Base-by-base conservation (phyloP, 2,329 filamentous ascomycete species). In the Penicillium sp. region DNA sequence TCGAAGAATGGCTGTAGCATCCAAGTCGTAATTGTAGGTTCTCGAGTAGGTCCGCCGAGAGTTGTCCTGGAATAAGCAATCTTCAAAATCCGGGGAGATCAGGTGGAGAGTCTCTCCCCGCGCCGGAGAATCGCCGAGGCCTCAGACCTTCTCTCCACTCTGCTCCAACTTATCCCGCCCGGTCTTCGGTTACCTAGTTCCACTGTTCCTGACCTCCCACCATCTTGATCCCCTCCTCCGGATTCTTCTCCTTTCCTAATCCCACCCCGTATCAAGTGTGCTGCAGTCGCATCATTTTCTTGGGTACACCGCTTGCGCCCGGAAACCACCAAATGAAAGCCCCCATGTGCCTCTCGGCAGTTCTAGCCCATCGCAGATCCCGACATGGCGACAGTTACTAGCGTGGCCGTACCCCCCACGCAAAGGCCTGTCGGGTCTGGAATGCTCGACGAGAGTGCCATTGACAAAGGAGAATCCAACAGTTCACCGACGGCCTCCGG, bases 211-310 rank as follows among this genome's bases (percentile, higher is more conserved):
- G 28, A 19, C 24, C 9, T 37, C 24, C n/a, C 26, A 22, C 13
- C 53, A n/a, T 26, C 55, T 63, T 53, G 47, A 54, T 60, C 38
- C 24, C 33, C 58, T 53, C 50, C 45, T 12, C 58, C 60, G 64
- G 59, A 67, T 68, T 65, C 49, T 64, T 64, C 62, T 67, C 65
- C 62, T 56, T 49, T 10, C 15, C 2, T 28, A 47, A 17, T 26
- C 9, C 26, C 28, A 7, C 58, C 58, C 56, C 30, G 37, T 44
- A 30, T 24, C 45, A 42, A 37, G 38, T n/a, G 33, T 40, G 50
- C 50, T 35, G 22, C 15, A 28, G 44, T 47, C 24, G 44, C 44
- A 26, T 26, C 35, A 35, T 5, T 33, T 33, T 22, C 50, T 53
- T 8, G 50, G 50, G 19, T 26, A 37, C 51, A 38, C 51, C 37